Evolutionary conservation across 768 basidiomycete species (phyloP).

Genomic region (Hericium erinaceus): DNA sequence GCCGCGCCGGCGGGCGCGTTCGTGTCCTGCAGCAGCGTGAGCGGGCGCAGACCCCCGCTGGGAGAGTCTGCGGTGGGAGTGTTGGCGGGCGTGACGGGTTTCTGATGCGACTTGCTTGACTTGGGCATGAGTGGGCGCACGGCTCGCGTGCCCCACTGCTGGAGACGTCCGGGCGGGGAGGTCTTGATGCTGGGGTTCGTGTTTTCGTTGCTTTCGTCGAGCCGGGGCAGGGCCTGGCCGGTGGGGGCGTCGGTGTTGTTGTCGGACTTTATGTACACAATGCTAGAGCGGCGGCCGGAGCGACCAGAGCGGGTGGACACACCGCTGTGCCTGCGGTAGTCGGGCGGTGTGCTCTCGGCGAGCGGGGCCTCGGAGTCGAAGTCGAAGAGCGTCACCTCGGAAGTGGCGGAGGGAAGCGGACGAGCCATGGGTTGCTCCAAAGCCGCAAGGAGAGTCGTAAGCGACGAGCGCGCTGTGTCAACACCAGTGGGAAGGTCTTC

Average conservation of each 20-base stretch:
- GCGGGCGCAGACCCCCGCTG: constrained; percentile 44
- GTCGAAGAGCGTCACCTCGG: constrained; percentile 55
- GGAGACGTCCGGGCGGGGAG: constrained; percentile 19
- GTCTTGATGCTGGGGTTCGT: constrained; percentile 2
- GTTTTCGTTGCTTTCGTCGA: constrained; percentile 1
- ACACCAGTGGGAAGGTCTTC: not conserved
- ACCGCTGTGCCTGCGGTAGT: constrained; percentile 21
- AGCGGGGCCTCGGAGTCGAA: constrained; percentile 31
- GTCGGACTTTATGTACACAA: constrained; percentile 57
- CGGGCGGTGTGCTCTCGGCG: constrained; percentile 59
- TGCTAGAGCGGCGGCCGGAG: constrained; percentile 41
- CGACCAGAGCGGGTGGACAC: constrained; percentile 11
- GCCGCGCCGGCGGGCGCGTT: constrained; percentile 26
- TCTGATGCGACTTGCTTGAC: constrained; percentile 40
- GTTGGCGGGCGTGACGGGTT: constrained; percentile 22
- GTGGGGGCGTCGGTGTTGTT: constrained; percentile 15
- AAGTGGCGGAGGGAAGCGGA: constrained; percentile 44
- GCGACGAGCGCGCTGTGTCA: constrained; percentile 5
- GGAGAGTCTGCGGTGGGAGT: constrained; percentile 14
- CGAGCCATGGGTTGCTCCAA: constrained; percentile 10
- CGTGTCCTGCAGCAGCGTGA: constrained; percentile 56
- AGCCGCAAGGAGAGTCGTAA: constrained; percentile 3
- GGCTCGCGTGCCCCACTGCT: constrained; percentile 40
- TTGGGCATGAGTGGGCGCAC: constrained; percentile 48
- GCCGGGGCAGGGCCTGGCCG: constrained; percentile 13